A percentile compares a stretch with the other conserved stretches of the same genome.
These are phyloP conservation scores for Tubosaeta sp. DNA, from an alignment of 768 basidiomycete genomes.

Conservation along the genomic window DNA sequence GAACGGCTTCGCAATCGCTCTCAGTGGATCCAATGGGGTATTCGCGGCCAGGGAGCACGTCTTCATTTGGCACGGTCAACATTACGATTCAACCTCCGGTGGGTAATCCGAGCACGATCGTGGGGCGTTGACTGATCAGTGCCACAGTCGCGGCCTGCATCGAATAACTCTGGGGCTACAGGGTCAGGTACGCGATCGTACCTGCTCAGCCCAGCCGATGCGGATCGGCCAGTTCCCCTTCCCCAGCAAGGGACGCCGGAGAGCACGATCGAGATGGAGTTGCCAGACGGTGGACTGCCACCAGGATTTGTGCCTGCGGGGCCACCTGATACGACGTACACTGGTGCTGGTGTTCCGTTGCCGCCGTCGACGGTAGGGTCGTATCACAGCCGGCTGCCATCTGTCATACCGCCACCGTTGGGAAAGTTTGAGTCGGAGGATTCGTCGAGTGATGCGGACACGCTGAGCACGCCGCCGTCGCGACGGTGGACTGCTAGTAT, in stretches of 20 bases:
- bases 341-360: conserved; percentile 28
- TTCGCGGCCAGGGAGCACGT: conserved; percentile 28
- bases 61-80: conserved; percentile 28
- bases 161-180: conserved; percentile 29
- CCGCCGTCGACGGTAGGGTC: conserved; percentile 28
- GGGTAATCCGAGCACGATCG: conserved; percentile 4
- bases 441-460: conserved; percentile 32
- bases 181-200: conserved; percentile 22
- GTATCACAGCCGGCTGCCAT: conserved; percentile 22
- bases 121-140: conserved; percentile 2
- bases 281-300: conserved; percentile 30
- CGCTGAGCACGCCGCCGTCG: conserved; percentile 31
- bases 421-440: conserved; percentile 25
- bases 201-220: conserved; percentile 39
- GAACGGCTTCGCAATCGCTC: conserved; percentile 17
- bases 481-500: conserved; percentile 15
- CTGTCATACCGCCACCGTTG: conserved; percentile 30
- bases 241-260: conserved; percentile 14
- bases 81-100: conserved; percentile 33
- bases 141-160: conserved; percentile 36
- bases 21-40: conserved; percentile 18
- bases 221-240: conserved; percentile 34
- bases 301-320: conserved; percentile 36
- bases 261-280: conserved; percentile 19
- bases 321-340: conserved; percentile 18